These are phyloP conservation scores for Vaucheria bursata DNA, from an alignment of 352 stramenopile species.

Conservation along the genomic window DNA sequence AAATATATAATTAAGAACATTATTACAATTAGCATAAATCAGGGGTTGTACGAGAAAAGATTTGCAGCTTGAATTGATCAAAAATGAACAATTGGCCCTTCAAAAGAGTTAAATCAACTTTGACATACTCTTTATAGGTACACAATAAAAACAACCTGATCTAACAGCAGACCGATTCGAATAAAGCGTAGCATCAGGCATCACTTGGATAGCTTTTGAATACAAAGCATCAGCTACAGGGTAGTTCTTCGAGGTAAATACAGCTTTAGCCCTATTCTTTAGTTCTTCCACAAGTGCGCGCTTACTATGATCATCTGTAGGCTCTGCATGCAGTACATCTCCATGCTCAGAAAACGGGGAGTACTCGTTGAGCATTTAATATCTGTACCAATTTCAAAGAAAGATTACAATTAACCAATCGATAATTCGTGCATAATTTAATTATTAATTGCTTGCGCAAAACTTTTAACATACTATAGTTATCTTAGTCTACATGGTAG, in stretches of 20 bases:
- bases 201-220: conserved; percentile 76
- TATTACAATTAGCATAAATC: too few relatives aligned
- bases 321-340: conserved; percentile 48
- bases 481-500: too few relatives aligned
- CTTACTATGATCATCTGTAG: conserved; percentile 51
- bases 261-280: conserved; percentile 57
- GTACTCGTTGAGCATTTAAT: too few relatives aligned
- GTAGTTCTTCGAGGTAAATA: conserved; percentile 55
- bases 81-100: background rate
- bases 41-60: background rate
- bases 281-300: conserved; percentile 63
- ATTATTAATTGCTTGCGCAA: too few relatives aligned
- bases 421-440: too few relatives aligned
- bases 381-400: too few relatives aligned
- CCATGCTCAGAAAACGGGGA: conserved; percentile 33
- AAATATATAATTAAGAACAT: too few relatives aligned
- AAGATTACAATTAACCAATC: too few relatives aligned
- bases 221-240: conserved; percentile 92
- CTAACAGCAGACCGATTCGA: conserved; percentile 58
- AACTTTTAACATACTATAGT: too few relatives aligned
- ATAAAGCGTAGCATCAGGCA: conserved; percentile 60
- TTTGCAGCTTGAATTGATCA: background rate
- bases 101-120: background rate
- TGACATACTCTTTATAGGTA: background rate
- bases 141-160: background rate